Percentiles rank a stretch among this genome's conserved stretches.
Evolutionary conservation across 2,329 filamentous ascomycete genomes (phyloP).

Genomic region (Mycosphaerella sp.): DNA sequence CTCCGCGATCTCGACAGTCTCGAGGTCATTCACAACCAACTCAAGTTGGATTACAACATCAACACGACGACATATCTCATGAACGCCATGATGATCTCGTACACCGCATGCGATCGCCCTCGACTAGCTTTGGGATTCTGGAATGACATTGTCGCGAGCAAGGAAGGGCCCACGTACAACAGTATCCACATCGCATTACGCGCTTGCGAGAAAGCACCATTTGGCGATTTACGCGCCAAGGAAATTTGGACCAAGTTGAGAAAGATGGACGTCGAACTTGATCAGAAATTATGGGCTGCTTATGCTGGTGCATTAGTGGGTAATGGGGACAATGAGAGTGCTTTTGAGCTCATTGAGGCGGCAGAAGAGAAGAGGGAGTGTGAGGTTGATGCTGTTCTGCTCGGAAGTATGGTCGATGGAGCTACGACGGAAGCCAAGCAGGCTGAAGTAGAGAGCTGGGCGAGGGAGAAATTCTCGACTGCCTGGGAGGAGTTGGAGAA

Average conservation of each 20-base stretch:
- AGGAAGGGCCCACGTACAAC: constrained; percentile 79
- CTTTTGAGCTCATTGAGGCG: constrained; percentile 57
- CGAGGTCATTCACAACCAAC: constrained; percentile 78
- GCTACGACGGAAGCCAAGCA: constrained; percentile 56
- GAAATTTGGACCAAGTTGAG: constrained; percentile 65
- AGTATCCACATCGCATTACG: constrained; percentile 76
- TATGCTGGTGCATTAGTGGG: constrained; percentile 72
- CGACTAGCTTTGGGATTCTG: constrained; percentile 69
- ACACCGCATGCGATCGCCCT: constrained; percentile 61
- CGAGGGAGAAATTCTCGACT: constrained; percentile 58
- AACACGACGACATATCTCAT: constrained; percentile 68
- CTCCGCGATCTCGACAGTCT: constrained; percentile 51
- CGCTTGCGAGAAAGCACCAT: constrained; percentile 59
- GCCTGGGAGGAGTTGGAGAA: constrained; percentile 62
- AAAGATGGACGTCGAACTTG: constrained; percentile 71
- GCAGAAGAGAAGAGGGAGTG: constrained; percentile 62
- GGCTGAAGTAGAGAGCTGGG: constrained; percentile 67
- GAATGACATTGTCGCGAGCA: constrained; percentile 71
- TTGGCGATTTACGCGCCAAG: constrained; percentile 41
- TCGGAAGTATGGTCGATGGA: constrained; percentile 71
- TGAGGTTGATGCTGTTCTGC: constrained; percentile 64
- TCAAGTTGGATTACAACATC: constrained; percentile 83
- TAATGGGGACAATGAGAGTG: constrained; percentile 63
- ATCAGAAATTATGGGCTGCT: constrained; percentile 63
- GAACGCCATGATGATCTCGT: constrained; percentile 83